A percentile compares a stretch with the other conserved stretches of the same genome.
Evolutionary conservation across 169 alveolate genomes (phyloP).

Genomic region (Plasmodium vivax): DNA sequence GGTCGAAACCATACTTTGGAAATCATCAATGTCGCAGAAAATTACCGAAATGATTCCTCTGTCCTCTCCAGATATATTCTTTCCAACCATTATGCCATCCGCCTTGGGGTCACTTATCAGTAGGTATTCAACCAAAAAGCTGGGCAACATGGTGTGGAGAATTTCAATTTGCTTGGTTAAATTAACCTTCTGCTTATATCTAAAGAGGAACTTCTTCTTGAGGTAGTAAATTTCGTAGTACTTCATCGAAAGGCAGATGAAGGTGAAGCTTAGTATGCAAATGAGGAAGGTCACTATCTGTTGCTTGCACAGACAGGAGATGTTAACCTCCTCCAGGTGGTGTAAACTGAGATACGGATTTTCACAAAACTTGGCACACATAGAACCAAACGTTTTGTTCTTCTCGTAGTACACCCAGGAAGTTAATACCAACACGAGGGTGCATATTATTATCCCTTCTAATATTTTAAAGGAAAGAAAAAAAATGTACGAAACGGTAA

Average conservation of each 20-base stretch:
- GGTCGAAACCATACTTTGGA: constrained; percentile 95
- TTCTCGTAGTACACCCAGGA: constrained; percentile 52
- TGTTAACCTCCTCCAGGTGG: constrained; percentile 17
- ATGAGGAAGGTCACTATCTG: constrained; percentile 77
- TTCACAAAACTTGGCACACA: constrained; percentile 68
- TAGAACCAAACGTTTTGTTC: constrained; percentile 36
- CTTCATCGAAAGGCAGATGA: constrained; percentile 87
- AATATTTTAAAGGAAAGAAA: constrained; percentile 67
- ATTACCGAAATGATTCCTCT: constrained; percentile 95
- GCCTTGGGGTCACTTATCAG: constrained; percentile 78
- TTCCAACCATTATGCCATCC: constrained; percentile 81
- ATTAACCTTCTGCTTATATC: constrained; percentile 83
- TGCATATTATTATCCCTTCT: constrained; percentile 27
- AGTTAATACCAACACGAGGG: not conserved
- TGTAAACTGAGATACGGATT: constrained; percentile 49
- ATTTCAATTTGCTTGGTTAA: constrained; percentile 89
- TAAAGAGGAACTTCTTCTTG: constrained; percentile 84
- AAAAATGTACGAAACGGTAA: constrained; percentile 49
- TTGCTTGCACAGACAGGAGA: constrained; percentile 48
- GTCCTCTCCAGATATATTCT: constrained; percentile 86
- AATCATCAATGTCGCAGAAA: constrained; percentile 97
- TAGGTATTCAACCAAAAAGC: constrained; percentile 88
- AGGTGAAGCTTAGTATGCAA: constrained; percentile 80
- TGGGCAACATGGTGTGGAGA: constrained; percentile 92
- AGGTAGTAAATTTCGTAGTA: constrained; percentile 86